Conservation (phyloP, 2,329 filamentous ascomycete genomes). For the Tolypocladium inflatum region DNA sequence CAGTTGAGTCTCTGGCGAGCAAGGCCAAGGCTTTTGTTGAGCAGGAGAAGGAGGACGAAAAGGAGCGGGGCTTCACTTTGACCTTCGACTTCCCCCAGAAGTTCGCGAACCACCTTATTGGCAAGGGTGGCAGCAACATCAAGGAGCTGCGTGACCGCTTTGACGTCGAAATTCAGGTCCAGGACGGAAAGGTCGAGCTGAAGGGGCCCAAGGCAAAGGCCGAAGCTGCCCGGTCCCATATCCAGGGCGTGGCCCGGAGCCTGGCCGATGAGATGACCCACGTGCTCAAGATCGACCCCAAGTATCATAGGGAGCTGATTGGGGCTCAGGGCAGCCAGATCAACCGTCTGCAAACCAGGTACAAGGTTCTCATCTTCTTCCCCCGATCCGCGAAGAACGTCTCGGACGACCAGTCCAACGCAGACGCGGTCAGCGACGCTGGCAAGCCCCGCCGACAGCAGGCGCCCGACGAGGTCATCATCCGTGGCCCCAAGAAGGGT, state of each 20-base stretch:
- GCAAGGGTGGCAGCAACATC: slow-evolving; percentile 58
- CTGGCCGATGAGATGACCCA: slow-evolving; percentile 88
- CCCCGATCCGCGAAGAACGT: slow-evolving; percentile 54
- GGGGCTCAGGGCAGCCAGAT: slow-evolving; percentile 81
- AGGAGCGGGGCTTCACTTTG: slow-evolving; percentile 79
- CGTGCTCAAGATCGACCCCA: slow-evolving; percentile 79
- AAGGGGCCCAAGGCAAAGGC: slow-evolving; percentile 95
- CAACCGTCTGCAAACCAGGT: slow-evolving; percentile 83
- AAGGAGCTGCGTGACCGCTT: slow-evolving; percentile 57
- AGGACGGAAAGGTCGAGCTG: slow-evolving; percentile 89
- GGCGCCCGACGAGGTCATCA: slow-evolving; percentile 75
- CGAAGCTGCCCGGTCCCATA: slow-evolving; percentile 75
- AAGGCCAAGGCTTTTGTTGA: slow-evolving; percentile 74
- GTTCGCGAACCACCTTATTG: slow-evolving; percentile 76
- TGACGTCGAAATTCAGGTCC: slow-evolving; percentile 72
- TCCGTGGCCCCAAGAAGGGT: slow-evolving; percentile 86
- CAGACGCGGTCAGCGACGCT: slow-evolving; percentile 59
- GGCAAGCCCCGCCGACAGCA: slow-evolving; percentile 62
- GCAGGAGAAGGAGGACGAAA: slow-evolving; percentile 85
- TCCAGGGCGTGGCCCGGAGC: slow-evolving; percentile 67
- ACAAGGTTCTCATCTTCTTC: slow-evolving; percentile 94
- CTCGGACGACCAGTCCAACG: slow-evolving; percentile 61
- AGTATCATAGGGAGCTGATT: slow-evolving; percentile 91
- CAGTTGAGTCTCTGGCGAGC: slow-evolving; percentile 60
- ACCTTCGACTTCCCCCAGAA: slow-evolving; percentile 93